Base-by-base conservation (phyloP, 352 stramenopile species). In the Phytophthora pseudosyringae region DNA sequence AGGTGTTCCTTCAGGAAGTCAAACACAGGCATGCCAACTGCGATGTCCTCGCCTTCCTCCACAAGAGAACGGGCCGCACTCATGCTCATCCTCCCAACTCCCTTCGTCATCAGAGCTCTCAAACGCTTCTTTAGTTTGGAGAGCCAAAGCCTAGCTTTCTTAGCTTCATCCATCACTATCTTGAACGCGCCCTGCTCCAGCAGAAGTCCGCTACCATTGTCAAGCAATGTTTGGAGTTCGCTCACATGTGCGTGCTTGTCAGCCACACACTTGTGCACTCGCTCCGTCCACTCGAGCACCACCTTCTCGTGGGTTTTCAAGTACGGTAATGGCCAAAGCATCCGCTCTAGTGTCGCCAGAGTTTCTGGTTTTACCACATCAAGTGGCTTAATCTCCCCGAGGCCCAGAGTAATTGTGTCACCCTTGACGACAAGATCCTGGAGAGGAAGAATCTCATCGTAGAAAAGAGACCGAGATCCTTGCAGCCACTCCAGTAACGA, bases 51-150 rank as follows among this genome's bases (percentile, higher is more conserved):
- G 4, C 83, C 87, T 72, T 96, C 88, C 57, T 94, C 86, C 3
- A 96, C 87, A 5, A 96, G 69, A 13, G 79, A 75, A 5, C 83
- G 80, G 0, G 86, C 83, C 4, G 83, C 67, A 5, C 57, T 68
- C 35, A 95, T 73, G 36, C 76, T 89, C 53, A 96, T 69, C 15
- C 88, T 81, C 6, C 55, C 74, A n/a, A 86, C 64, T 28, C 86
- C 71, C 52, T 93, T 94, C 7, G 75, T 83, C 50, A 89, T 82
- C n/a, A 93, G 51, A 39, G 74, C 71, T 33, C 89, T 90, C 28
- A 94, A 57, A 15, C 84, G 78, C 58, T 96, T 96, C 58, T 94
- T 95, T 11, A 93, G 51, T 66, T 96, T 96, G 0, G 79, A 75
- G 0, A 96, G 78, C 88, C 88, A 96, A 32, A 86, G 50, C 18